phyloP scores from a whole-genome alignment of 1,284 basidiomycete genomes.

The Tylopilus sp. region DNA sequence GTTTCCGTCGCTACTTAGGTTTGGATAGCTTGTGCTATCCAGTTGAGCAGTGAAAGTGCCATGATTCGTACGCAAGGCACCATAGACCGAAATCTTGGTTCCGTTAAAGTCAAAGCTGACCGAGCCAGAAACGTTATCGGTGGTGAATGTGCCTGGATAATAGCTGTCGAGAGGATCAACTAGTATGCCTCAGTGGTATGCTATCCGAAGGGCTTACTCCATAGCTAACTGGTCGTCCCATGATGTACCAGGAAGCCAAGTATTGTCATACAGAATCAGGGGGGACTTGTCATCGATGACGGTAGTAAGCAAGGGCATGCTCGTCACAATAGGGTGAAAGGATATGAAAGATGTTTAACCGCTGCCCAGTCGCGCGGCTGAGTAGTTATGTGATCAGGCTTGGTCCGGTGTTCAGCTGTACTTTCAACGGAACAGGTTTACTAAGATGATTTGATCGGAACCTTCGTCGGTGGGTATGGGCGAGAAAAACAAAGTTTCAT shows the following conservation, averaged over 20 bases:
- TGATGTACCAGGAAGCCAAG: slow-evolving; percentile 35
- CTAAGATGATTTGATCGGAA: too few relatives aligned
- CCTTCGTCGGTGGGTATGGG: too few relatives aligned
- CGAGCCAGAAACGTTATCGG: slow-evolving; percentile 38
- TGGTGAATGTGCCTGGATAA: slow-evolving; percentile 43
- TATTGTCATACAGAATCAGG: slow-evolving; percentile 37
- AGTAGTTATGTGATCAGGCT: too few relatives aligned
- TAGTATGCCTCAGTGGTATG: background rate
- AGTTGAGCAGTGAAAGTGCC: slow-evolving; percentile 47
- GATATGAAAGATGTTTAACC: too few relatives aligned
- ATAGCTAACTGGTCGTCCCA: slow-evolving; percentile 22
- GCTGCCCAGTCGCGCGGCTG: too few relatives aligned
- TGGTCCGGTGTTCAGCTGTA: too few relatives aligned
- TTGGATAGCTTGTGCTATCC: slow-evolving; percentile 32
- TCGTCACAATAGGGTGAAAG: background rate
- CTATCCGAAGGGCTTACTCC: slow-evolving; percentile 11
- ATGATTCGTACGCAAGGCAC: slow-evolving; percentile 43
- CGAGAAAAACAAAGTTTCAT: too few relatives aligned
- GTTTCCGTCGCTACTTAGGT: slow-evolving; percentile 17
- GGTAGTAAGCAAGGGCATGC: slow-evolving; percentile 38
- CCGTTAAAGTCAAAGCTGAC: too few relatives aligned
- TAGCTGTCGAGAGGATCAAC: slow-evolving; percentile 34
- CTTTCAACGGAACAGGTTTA: too few relatives aligned
- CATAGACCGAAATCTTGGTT: slow-evolving; percentile 47
- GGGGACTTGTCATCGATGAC: slow-evolving; percentile 45